Evolutionary conservation across 305 asterid genomes (phyloP).

Genomic region (Solanum hybrid): DNA sequence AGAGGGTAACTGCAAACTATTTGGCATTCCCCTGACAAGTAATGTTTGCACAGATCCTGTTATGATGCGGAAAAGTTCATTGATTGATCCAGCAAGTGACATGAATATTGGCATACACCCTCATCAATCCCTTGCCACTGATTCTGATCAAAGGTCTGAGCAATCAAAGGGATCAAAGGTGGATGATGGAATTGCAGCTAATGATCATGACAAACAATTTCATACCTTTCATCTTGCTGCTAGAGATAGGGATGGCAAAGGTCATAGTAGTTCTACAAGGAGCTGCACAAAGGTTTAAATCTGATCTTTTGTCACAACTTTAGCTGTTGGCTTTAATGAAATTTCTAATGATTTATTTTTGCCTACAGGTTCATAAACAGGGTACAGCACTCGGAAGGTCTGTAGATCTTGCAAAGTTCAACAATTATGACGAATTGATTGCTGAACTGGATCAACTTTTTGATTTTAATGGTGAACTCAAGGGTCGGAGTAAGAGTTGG

Average conservation of each 20-base stretch:
- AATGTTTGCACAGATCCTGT: conserved; percentile 35
- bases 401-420: conserved; percentile 76
- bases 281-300: conserved; percentile 84
- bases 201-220: conserved; percentile 40
- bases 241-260: conserved; percentile 50
- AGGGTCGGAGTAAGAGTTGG: conserved; percentile 60
- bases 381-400: conserved; percentile 94
- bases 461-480: conserved; percentile 80
- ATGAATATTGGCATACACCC: conserved; percentile 24
- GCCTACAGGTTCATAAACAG: conserved; percentile 60
- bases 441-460: conserved; percentile 73
- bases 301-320: background rate
- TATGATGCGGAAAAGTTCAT: conserved; percentile 15
- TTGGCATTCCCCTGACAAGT: conserved; percentile 63
- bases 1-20: conserved; percentile 72
- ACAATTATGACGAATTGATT: conserved; percentile 58
- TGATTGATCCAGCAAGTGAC: conserved; percentile 17
- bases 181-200: conserved; percentile 34
- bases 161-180: conserved; percentile 47
- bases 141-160: conserved; percentile 45
- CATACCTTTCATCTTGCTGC: conserved; percentile 23
- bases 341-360: background rate
- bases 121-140: conserved; percentile 32
- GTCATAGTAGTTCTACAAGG: conserved; percentile 50
- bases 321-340: background rate